Evolutionary conservation across 2,329 filamentous ascomycete species (phyloP).

Genomic region (Phialophora expanda): DNA sequence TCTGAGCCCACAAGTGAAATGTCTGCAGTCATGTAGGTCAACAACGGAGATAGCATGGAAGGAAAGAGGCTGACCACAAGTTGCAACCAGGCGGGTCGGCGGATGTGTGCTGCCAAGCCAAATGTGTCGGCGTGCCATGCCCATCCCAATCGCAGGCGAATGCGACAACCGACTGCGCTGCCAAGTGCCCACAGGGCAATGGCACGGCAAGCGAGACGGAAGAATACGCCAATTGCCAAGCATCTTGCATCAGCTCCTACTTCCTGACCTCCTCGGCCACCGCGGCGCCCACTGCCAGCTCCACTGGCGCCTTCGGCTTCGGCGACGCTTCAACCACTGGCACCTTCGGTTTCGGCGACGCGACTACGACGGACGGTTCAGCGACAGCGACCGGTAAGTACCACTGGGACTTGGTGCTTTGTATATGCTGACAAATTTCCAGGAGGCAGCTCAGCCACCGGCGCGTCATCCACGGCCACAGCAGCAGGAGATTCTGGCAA

Average conservation of each 20-base stretch:
- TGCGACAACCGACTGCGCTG: conserved; percentile 58
- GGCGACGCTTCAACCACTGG: conserved; percentile 37
- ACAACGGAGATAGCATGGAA: neutral
- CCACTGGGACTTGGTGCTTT: neutral
- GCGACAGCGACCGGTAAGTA: neutral
- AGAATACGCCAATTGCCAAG: conserved; percentile 56
- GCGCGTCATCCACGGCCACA: conserved; percentile 28
- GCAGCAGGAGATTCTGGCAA: conserved; percentile 24
- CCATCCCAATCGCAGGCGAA: conserved; percentile 57
- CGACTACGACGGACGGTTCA: conserved; percentile 35
- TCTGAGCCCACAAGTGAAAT: conserved; percentile 45
- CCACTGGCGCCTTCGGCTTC: conserved; percentile 27
- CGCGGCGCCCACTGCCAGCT: conserved; percentile 38
- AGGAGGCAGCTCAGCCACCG: conserved; percentile 23
- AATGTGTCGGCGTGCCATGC: conserved; percentile 58
- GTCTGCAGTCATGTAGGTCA: conserved; percentile 47
- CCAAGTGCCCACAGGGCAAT: conserved; percentile 59
- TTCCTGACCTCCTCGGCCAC: conserved; percentile 51
- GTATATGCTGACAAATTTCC: conserved; percentile 6
- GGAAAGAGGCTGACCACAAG: neutral
- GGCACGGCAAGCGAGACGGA: conserved; percentile 54
- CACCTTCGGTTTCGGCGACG: conserved; percentile 31
- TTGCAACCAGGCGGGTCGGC: conserved; percentile 45
- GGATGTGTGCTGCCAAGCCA: conserved; percentile 59
- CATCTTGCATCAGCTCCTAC: conserved; percentile 55